Evolutionary conservation across 805 yeast genomes (phyloP).

Genomic region (Yamadazyma tumulicola): DNA sequence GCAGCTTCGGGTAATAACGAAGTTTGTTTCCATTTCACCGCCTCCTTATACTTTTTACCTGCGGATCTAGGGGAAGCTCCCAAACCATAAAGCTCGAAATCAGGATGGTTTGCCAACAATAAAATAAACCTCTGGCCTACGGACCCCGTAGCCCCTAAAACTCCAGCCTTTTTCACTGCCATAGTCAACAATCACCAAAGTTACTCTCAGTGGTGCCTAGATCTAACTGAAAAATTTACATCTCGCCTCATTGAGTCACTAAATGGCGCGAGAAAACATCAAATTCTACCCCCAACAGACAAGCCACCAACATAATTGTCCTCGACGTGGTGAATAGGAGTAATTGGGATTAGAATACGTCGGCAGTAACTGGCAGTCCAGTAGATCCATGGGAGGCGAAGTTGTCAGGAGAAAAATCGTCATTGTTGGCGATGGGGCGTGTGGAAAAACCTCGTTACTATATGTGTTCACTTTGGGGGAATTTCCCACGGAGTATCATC

Average conservation of each 20-base stretch:
- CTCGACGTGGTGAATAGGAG: no score
- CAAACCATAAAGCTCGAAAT: slow-evolving; percentile 75
- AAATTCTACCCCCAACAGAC: no score
- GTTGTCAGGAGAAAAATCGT: slow-evolving; percentile 61
- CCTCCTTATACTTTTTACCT: slow-evolving; percentile 80
- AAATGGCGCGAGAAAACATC: no score
- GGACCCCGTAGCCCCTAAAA: slow-evolving; percentile 95
- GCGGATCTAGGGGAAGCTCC: slow-evolving; percentile 96
- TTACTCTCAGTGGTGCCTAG: no score
- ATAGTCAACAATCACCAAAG: no score
- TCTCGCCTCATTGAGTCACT: no score
- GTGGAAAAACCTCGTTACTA: slow-evolving; percentile 88
- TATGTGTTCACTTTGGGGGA: slow-evolving; percentile 91
- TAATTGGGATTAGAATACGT: no score
- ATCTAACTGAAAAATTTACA: no score
- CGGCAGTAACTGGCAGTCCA: no score
- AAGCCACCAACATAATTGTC: no score
- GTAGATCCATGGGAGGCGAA: slow-evolving; percentile 6
- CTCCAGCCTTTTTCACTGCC: slow-evolving; percentile 59
- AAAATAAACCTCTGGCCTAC: slow-evolving; percentile 96
- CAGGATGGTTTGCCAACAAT: slow-evolving; percentile 81
- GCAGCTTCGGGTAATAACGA: slow-evolving; percentile 70
- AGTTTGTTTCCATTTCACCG: slow-evolving; percentile 94
- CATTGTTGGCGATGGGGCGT: slow-evolving; percentile 93
- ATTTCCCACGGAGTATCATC: slow-evolving; percentile 89